Evolutionary conservation across 139 green algal genomes (phyloP).

Genomic region (Chlorella ohadii): DNA sequence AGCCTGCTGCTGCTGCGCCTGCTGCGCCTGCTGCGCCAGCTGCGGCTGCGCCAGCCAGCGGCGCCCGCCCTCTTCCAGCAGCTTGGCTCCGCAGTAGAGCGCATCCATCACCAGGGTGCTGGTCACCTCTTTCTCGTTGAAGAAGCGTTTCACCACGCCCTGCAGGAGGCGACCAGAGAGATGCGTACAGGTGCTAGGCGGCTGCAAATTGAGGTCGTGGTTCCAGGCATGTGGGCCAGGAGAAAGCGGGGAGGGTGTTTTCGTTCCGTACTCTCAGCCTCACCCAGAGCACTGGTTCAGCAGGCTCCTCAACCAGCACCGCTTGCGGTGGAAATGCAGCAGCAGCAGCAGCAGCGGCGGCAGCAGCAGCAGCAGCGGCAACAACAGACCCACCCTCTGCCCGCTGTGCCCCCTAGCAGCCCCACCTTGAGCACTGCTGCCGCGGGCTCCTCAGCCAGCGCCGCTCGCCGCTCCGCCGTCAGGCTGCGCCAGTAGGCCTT

Average conservation of each 20-base stretch:
- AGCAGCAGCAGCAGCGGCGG: background rate
- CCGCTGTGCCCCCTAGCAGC: too few species aligned
- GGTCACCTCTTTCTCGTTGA: conserved; percentile 99
- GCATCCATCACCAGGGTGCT: conserved; percentile 98
- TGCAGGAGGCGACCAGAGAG: conserved; percentile 34
- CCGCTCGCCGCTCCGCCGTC: conserved; percentile 50
- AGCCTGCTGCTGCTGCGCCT: background rate
- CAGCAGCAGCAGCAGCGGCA: too few species aligned
- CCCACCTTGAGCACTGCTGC: conserved; percentile 85
- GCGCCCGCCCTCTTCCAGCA: conserved; percentile 75
- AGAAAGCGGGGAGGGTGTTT: too few species aligned
- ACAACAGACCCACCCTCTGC: too few species aligned
- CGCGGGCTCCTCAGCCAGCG: conserved; percentile 64
- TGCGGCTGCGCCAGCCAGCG: conserved; percentile 5
- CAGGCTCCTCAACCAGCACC: background rate
- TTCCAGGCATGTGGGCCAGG: too few species aligned
- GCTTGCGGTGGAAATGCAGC: background rate
- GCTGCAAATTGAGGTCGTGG: too few species aligned
- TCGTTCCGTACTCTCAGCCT: too few species aligned
- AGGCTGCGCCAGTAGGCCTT: conserved; percentile 73
- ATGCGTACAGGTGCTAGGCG: too few species aligned
- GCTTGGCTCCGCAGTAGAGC: conserved; percentile 87
- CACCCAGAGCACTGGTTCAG: too few species aligned
- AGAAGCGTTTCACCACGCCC: conserved; percentile 95
- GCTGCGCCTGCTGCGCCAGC: background rate